These are phyloP conservation scores for Candida hispaniensis DNA, from an alignment of 805 yeast genomes.

Conservation along the genomic window DNA sequence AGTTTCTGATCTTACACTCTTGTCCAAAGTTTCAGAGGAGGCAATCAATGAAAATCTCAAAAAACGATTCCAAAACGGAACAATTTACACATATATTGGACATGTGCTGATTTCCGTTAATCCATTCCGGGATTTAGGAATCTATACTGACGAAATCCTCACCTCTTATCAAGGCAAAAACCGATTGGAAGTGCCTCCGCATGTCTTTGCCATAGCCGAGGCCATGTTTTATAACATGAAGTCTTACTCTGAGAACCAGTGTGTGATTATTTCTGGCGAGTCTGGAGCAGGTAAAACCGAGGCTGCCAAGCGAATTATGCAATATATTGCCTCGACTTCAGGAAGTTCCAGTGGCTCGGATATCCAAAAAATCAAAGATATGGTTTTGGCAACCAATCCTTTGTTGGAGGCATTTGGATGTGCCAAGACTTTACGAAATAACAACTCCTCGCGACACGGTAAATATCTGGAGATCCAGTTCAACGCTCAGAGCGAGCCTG, in stretches of 20 bases:
- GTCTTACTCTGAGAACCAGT: slow-evolving; percentile 87
- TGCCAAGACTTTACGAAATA: slow-evolving; percentile 82
- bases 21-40: slow-evolving; percentile 82
- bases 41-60: slow-evolving; percentile 84
- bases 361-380: slow-evolving; percentile 86
- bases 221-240: slow-evolving; percentile 92
- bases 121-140: slow-evolving; percentile 93
- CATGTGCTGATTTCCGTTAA: slow-evolving; percentile 68
- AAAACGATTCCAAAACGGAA: slow-evolving; percentile 78
- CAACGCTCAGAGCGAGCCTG: slow-evolving; percentile 73
- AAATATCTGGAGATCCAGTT: slow-evolving; percentile 87
- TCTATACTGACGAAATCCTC: slow-evolving; percentile 71
- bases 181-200: slow-evolving; percentile 92
- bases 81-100: slow-evolving; percentile 50
- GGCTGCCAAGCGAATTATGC: slow-evolving; percentile 97
- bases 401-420: slow-evolving; percentile 85
- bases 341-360: slow-evolving; percentile 52
- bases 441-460: slow-evolving; percentile 87
- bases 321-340: slow-evolving; percentile 79
- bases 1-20: slow-evolving; percentile 82
- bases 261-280: slow-evolving; percentile 96
- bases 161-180: slow-evolving; percentile 80
- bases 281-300: slow-evolving; percentile 98
- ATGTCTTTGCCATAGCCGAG: slow-evolving; percentile 96
- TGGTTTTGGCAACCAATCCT: slow-evolving; percentile 96